Base-by-base conservation (phyloP, 257 asterid species). In the Verbena officinalis region DNA sequence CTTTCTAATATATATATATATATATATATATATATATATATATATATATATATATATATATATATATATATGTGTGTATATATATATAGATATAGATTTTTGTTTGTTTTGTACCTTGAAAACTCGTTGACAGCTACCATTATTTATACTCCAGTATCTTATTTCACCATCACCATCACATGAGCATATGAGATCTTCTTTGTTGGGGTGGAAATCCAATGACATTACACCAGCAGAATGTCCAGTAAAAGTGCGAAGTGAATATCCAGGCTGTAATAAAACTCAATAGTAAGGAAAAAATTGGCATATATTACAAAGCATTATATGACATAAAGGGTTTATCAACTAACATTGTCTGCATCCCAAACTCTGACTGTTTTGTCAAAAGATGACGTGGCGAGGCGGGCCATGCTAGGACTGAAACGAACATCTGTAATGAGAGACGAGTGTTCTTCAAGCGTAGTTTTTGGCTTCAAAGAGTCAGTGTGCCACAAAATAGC, bases 331-430 rank as follows among this genome's bases (percentile, higher is more conserved):
- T 39, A 48, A 31, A 57, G 52, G 42, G 16, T 17, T 11, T 11
- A 23, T 65, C 46, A 55, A 84, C 95, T 78, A 62, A 94, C 99
- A 77, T 76, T 90, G 50, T 90, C 99, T 1, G 88, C 96, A 59
- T 91, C 99, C 97, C 97, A 90, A 72, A 94, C 97, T 73, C 98
- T 79, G 76, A 94, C 98, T 49, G 96, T 86, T 70, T 91, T 94
- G 84, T 94, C 99, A 58, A 84, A 94, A 10, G 98, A 91, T 15
- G 98, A 90, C 40, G 99, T 94, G 65, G 98, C 96, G 36, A 94
- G 97, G 62, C 98, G 95, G 22, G 96, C 88, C 96, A 83, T 86
- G 86, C 90, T 94, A 44, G 99, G 99, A 75, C 98, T 85, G 80
- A 94, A 94, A 57, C 96, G 99, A 71, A 91, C 93, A 78, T 90